These are phyloP conservation scores for Psilocybe sp. DNA, from an alignment of 768 basidiomycete species.

Conservation along the genomic window DNA sequence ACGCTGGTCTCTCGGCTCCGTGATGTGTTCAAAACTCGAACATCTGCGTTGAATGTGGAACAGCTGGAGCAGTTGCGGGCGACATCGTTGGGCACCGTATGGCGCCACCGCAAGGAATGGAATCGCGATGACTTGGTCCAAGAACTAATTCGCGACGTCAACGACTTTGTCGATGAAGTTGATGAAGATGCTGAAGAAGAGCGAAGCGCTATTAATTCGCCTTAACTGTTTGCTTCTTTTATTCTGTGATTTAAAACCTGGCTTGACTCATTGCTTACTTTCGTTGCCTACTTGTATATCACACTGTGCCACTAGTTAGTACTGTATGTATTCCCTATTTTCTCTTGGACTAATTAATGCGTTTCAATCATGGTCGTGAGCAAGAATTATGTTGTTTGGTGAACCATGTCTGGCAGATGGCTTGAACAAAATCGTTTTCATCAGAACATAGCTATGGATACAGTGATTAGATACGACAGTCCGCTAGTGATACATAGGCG, in stretches of 20 bases:
- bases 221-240: background rate
- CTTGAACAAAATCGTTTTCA: too few species aligned
- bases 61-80: constrained; percentile 94
- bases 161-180: constrained; percentile 70
- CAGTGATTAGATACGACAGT: too few species aligned
- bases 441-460: too few species aligned
- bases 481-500: too few species aligned
- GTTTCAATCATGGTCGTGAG: too few species aligned
- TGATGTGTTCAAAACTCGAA: constrained; percentile 47
- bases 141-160: constrained; percentile 55
- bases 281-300: too few species aligned
- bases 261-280: too few species aligned
- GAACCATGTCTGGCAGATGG: too few species aligned
- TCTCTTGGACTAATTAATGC: too few species aligned
- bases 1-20: constrained; percentile 46
- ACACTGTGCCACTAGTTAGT: too few species aligned
- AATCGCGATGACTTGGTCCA: constrained; percentile 64
- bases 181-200: constrained; percentile 10
- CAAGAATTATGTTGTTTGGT: too few species aligned
- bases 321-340: too few species aligned
- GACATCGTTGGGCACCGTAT: constrained; percentile 73
- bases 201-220: background rate
- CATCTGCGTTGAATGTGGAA: constrained; percentile 70
- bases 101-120: constrained; percentile 83
- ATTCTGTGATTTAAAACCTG: background rate